These are phyloP conservation scores for Hemerocallis citrina DNA, from an alignment of 106 monocot genomes.

Conservation along the genomic window DNA sequence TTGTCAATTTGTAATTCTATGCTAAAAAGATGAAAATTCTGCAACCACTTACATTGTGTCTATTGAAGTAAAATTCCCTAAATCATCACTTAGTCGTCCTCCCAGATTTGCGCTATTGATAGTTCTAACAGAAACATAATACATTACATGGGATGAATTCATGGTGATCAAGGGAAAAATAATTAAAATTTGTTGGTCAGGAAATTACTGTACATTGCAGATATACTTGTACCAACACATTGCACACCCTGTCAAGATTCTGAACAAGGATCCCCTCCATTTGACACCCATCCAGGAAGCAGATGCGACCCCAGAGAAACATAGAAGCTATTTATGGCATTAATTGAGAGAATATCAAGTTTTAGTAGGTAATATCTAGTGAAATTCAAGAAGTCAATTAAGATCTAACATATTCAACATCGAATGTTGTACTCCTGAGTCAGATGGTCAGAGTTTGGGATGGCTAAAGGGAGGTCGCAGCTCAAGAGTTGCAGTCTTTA, in stretches of 20 bases:
- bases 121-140: slow-evolving; percentile 35
- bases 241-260: slow-evolving; percentile 85
- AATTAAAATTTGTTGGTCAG: not conserved
- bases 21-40: not conserved
- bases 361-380: too few relatives aligned
- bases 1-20: not conserved
- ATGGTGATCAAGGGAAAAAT: not conserved
- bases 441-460: too few relatives aligned
- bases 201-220: slow-evolving; percentile 57
- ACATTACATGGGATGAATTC: slow-evolving; percentile 1
- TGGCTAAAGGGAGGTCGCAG: too few relatives aligned
- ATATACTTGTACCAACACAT: slow-evolving; percentile 73
- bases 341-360: slow-evolving; percentile 34
- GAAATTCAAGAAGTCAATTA: too few relatives aligned
- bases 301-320: slow-evolving; percentile 69
- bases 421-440: too few relatives aligned
- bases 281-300: slow-evolving; percentile 85
- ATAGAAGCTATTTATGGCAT: slow-evolving; percentile 87
- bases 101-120: slow-evolving; percentile 84
- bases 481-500: too few relatives aligned
- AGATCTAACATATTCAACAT: too few relatives aligned
- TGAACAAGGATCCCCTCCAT: slow-evolving; percentile 82
- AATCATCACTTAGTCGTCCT: slow-evolving; percentile 66
- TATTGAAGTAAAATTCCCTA: slow-evolving; percentile 75
- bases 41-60: slow-evolving; percentile 52